Percentiles rank a stretch among this genome's conserved stretches.
These are phyloP conservation scores for Fusarium redolens DNA, from an alignment of 2,329 filamentous ascomycete genomes.

Conservation along the genomic window DNA sequence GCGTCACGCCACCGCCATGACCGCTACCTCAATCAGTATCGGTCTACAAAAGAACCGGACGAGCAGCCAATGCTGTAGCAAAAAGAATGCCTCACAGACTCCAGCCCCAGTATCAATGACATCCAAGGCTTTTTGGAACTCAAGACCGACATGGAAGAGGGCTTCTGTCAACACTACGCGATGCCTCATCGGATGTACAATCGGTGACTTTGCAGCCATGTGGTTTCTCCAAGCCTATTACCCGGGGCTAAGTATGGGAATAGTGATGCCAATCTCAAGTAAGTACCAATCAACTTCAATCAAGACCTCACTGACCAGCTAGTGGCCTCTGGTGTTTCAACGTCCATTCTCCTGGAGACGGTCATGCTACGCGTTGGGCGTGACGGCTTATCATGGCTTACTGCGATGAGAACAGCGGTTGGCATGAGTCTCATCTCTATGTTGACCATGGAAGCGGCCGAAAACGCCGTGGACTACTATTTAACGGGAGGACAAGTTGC, in stretches of 20 bases:
- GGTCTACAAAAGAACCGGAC: constrained; percentile 9
- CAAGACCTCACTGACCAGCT: fast-evolving
- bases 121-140: constrained; percentile 49
- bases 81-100: background rate
- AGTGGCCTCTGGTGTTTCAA: constrained; percentile 64
- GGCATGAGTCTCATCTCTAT: constrained; percentile 71
- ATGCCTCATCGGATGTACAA: constrained; percentile 65
- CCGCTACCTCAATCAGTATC: background rate
- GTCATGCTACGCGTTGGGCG: constrained; percentile 60
- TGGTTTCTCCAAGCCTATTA: constrained; percentile 64
- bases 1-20: background rate
- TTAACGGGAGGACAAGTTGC: constrained; percentile 63
- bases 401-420: constrained; percentile 62
- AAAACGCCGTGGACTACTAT: constrained; percentile 67
- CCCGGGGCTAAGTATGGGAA: constrained; percentile 58
- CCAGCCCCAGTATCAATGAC: background rate
- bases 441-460: constrained; percentile 67
- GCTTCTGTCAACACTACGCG: constrained; percentile 65
- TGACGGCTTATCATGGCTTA: constrained; percentile 59
- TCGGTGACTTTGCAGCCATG: constrained; percentile 67
- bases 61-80: constrained; percentile 27
- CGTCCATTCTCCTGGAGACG: constrained; percentile 65
- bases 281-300: background rate
- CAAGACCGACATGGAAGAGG: constrained; percentile 57
- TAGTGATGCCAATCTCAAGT: constrained; percentile 66